Conservation (phyloP, 2,329 filamentous ascomycete genomes). For the Fusarium nematophilum region DNA sequence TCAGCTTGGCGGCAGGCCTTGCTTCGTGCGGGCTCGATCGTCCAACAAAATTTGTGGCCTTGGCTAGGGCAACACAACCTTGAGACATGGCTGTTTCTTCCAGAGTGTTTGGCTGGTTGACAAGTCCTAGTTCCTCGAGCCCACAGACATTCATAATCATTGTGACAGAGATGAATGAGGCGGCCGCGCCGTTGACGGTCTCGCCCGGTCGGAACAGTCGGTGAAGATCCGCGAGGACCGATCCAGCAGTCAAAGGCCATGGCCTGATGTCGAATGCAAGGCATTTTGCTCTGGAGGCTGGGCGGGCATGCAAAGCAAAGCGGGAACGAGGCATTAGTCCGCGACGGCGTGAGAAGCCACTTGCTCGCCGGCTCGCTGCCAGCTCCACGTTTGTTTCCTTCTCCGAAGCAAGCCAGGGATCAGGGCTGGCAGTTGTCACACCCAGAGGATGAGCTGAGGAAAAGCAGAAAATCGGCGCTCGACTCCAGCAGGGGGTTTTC, state of each 20-base stretch:
- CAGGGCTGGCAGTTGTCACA: constrained; percentile 25
- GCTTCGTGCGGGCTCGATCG: no score
- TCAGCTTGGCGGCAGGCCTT: no score
- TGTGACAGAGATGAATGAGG: constrained; percentile 28
- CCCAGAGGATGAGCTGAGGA: constrained; percentile 13
- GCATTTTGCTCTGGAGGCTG: constrained; percentile 37
- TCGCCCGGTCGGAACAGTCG: constrained; percentile 39
- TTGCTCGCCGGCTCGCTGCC: constrained; percentile 14
- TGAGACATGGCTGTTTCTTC: constrained; percentile 35
- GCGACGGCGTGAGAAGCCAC: constrained; percentile 34
- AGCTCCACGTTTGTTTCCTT: constrained; percentile 35
- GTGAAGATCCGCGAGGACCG: constrained; percentile 39
- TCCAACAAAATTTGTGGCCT: constrained; percentile 16
- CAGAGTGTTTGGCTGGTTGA: constrained; percentile 13
- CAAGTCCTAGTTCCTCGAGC: constrained; percentile 25
- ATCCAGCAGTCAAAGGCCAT: constrained; percentile 22
- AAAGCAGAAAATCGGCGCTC: constrained; percentile 19
- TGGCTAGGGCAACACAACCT: constrained; percentile 4
- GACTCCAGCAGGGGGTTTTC: constrained; percentile 14
- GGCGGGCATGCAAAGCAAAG: constrained; percentile 39
- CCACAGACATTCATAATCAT: constrained; percentile 22
- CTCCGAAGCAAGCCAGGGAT: constrained; percentile 23
- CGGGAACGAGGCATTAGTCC: constrained; percentile 45
- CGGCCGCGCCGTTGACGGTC: constrained; percentile 21
- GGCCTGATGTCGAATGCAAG: constrained; percentile 39